Conservation (phyloP, 768 basidiomycete genomes). For the Mycena filopes region DNA sequence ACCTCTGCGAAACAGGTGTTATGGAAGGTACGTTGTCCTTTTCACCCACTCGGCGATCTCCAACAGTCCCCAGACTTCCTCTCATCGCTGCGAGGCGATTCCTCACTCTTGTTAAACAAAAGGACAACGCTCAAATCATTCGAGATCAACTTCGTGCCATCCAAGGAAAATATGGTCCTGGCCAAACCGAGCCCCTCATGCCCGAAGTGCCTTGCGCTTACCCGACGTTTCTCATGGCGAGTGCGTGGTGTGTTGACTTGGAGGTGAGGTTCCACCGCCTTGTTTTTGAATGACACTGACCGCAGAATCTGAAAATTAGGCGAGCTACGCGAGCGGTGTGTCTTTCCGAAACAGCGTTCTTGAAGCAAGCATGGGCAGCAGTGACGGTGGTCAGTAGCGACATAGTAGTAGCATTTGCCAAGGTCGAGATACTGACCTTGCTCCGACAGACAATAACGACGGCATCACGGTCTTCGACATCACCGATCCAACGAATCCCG, state of each 20-base stretch:
- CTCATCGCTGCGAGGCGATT: conserved; percentile 45
- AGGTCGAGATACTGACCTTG: neutral
- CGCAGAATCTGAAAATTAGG: neutral
- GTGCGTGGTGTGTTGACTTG: conserved; percentile 44
- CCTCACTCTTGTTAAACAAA: conserved; percentile 45
- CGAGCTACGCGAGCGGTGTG: conserved; percentile 30
- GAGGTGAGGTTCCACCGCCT: conserved; percentile 11
- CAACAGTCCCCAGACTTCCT: conserved; percentile 35
- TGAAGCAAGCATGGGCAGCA: conserved; percentile 35
- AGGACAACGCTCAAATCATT: conserved; percentile 49
- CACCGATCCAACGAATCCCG: conserved; percentile 35
- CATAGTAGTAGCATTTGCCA: neutral
- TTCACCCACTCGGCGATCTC: neutral
- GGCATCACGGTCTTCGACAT: conserved; percentile 45
- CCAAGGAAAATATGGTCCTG: conserved; percentile 43
- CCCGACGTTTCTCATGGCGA: conserved; percentile 42
- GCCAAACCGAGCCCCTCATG: conserved; percentile 26
- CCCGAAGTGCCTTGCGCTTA: conserved; percentile 47
- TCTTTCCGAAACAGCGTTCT: conserved; percentile 34
- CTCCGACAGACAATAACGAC: conserved; percentile 42
- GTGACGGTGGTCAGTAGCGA: conserved; percentile 34
- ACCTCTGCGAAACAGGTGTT: conserved; percentile 14
- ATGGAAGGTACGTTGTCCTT: conserved; percentile 15
- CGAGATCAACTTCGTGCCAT: conserved; percentile 45
- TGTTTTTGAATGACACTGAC: neutral